Evolutionary conservation across 2,329 filamentous ascomycete species (phyloP).

Genomic region (Colletotrichum echinochloae): DNA sequence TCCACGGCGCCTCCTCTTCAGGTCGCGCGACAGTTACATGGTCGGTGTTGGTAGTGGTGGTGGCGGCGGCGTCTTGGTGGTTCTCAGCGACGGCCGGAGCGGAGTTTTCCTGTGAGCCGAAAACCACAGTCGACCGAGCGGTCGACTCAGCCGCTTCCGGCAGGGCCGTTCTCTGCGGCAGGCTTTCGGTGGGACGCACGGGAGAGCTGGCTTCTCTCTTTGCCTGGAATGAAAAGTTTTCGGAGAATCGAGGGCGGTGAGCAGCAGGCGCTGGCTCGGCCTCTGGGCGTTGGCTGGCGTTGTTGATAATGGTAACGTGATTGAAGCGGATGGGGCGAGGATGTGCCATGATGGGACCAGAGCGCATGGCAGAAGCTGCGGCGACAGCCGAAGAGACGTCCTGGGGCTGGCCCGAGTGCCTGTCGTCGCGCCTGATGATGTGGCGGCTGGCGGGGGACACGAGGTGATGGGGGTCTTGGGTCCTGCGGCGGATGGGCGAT

Average conservation of each 20-base stretch:
- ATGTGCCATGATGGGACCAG: conserved; percentile 35
- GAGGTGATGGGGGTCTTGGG: conserved; percentile 4
- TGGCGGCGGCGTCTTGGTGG: background rate
- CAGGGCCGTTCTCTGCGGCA: conserved; percentile 22
- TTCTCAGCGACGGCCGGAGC: conserved; percentile 21
- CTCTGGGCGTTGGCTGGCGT: conserved; percentile 12
- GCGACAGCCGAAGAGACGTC: conserved; percentile 1
- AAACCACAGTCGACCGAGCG: conserved; percentile 12
- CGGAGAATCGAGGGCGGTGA: background rate
- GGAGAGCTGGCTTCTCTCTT: conserved; percentile 36
- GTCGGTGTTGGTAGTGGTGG: background rate
- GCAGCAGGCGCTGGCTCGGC: background rate
- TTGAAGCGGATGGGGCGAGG: conserved; percentile 40
- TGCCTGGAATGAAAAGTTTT: conserved; percentile 31
- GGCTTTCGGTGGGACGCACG: conserved; percentile 22
- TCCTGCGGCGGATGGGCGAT: conserved; percentile 31
- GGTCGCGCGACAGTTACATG: conserved; percentile 5
- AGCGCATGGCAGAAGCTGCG: conserved; percentile 4
- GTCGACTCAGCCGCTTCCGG: conserved; percentile 35
- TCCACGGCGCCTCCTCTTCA: background rate
- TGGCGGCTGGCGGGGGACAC: conserved; percentile 5
- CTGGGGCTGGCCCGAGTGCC: background rate
- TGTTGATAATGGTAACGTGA: conserved; percentile 36
- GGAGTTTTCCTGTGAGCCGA: conserved; percentile 28
- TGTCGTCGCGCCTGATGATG: conserved; percentile 23